Base-by-base conservation (phyloP, 805 yeast species). In the Saturnispora serradocipensis region DNA sequence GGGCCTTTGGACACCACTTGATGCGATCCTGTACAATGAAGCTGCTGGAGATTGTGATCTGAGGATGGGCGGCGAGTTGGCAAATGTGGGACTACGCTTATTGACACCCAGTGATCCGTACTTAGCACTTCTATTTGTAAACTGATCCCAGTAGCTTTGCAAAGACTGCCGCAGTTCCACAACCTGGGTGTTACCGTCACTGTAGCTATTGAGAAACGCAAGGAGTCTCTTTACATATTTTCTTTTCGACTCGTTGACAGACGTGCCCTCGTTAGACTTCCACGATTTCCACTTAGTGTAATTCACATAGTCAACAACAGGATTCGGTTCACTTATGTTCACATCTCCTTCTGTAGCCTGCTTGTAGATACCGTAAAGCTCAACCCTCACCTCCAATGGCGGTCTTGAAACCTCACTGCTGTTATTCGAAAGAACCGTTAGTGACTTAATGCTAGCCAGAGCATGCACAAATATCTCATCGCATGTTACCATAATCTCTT, bases 301-400 rank as follows among this genome's bases (percentile, higher is more conserved):
- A 59, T 81, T 87, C 56, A 82, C 88, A 8, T 77, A 71, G 1
- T 77, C 66, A 42, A 64, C 66, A 4, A 16, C 11, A 4, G 89
- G 90, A 1, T 67, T 65, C 0, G 91, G 91, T 45, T 88, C 69
- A 2, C 76, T 75, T 80, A 85, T 76, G 42, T 84, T 72, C 2
- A 86, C 88, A 63, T 88, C 81, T 7, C 96, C 96, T 66, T 86
- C 91, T 5, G 95, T 88, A 2, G 95, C 90, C 63, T 88, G 96
- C 60, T 88, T 88, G 68, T 87, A 88, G 48, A 88, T 73, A 0
- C 95, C 96, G 64, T 88, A 88, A 4, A 88, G 72, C 56, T 74
- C 74, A 53, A 84, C 80, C 34, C 95, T 66, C 54, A 72, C 77
- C 49, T 81, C 84, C 2, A 86, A 76, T 0, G 93, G 89, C 0